Evolutionary conservation across 352 stramenopile genomes (phyloP), one percentile per base, ranked within the genome.

Genomic region (Phytopythium helicoides): DNA sequence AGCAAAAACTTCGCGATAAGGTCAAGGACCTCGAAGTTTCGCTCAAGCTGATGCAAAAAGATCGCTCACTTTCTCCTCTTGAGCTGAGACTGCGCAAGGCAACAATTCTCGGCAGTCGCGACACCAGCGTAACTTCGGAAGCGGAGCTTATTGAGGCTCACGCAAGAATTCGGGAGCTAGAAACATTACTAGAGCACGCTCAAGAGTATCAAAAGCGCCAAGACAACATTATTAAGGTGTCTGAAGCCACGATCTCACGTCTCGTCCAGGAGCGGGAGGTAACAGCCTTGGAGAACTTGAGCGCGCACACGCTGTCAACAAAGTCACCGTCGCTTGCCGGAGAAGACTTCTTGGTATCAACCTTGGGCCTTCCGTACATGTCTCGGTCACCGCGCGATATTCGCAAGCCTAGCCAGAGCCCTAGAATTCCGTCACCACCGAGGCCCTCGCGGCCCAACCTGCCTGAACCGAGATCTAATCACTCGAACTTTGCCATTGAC

Each of bases 11-110:
- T 1, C 74, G 79, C 1, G 79, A 88, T 4, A 87, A 88, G 41
- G 76, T 87, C 10, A 81, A 86, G 40, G 80, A 90, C 45, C 62
- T 90, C 11, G 80, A 88, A 37, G 80, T 87, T 6, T 83, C 77
- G 9, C 57, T 86, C 15, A 70, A 74, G 19, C 47, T 88, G 0
- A 63, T 88, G 62, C 77, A 88, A 41, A 88, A 86, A 40, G 71
- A 87, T 48, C 73, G 73, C 0, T 61, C 66, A 2, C 54, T 89
- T 15, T 89, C 79, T 1, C 79, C 79, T 2, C 52, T 87, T 6
- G 79, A 89, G 47, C 54, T 89, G 11, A 86, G 67, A 45, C 53
- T 86, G 14, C 71, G 76, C 7, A 89, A 89, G 51, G 69, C 76
- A 2, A 72, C 72, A 1, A 87, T 87, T 5, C 34, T 89, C 1